Conservation (phyloP, 768 basidiomycete species). For the Leucosporidium creatinivorum region DNA sequence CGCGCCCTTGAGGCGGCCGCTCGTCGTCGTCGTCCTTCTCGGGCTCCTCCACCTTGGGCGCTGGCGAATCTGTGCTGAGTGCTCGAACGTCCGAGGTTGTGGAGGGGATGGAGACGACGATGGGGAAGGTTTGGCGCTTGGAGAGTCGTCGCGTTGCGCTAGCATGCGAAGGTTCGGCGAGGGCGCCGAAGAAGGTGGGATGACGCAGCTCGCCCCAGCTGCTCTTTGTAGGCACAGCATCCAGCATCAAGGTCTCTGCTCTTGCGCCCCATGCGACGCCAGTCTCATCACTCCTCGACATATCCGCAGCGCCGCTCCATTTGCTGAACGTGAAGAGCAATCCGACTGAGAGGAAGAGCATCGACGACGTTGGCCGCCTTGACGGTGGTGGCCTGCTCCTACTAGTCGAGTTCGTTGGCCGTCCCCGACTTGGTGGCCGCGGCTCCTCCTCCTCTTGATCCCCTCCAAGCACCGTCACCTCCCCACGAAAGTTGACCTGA, state of each 20-base stretch:
- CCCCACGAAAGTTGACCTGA: neutral
- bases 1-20: neutral
- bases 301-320: constrained; percentile 4
- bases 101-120: constrained; percentile 2
- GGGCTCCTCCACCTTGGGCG: neutral
- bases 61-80: neutral
- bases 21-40: neutral
- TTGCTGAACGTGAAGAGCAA: constrained; percentile 27
- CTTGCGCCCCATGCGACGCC: constrained; percentile 6
- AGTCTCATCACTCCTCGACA: neutral
- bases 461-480: neutral
- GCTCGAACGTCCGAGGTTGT: neutral
- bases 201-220: neutral
- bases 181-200: neutral
- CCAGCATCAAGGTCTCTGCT: too few relatives aligned
- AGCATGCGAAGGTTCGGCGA: neutral
- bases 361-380: constrained; percentile 38
- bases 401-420: constrained; percentile 19
- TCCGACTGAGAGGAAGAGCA: constrained; percentile 34
- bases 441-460: neutral
- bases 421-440: neutral
- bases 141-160: neutral
- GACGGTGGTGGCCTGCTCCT: constrained; percentile 30
- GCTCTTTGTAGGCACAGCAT: too few relatives aligned
- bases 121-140: constrained; percentile 4